Evolutionary conservation across 352 stramenopile genomes (phyloP).

Genomic region (Globisporangium parvum): DNA sequence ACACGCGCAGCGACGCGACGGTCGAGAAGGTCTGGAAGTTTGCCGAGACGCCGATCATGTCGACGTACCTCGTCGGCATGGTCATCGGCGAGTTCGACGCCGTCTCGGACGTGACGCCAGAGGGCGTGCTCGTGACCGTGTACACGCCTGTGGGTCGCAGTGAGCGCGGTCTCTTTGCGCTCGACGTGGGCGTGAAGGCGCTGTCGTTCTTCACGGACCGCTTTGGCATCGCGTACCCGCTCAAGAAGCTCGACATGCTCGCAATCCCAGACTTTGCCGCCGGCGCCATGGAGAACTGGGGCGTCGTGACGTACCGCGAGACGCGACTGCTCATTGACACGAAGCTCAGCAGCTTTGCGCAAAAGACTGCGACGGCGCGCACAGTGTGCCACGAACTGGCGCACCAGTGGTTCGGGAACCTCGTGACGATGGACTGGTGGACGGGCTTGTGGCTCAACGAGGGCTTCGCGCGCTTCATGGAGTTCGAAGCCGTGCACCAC

Average conservation of each 20-base stretch:
- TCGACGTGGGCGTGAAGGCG: constrained; percentile 58
- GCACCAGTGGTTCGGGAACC: constrained; percentile 96
- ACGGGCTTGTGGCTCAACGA: constrained; percentile 97
- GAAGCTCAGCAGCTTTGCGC: constrained; percentile 33
- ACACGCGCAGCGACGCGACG: constrained; percentile 29
- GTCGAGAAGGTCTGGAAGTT: constrained; percentile 82
- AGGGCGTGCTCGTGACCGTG: constrained; percentile 92
- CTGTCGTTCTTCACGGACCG: constrained; percentile 67
- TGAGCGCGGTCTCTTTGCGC: constrained; percentile 86
- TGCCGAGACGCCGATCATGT: constrained; percentile 95
- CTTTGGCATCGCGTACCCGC: constrained; percentile 90
- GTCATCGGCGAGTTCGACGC: constrained; percentile 95
- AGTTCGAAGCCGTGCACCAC: constrained; percentile 91
- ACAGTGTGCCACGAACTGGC: constrained; percentile 97
- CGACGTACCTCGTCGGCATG: constrained; percentile 96
- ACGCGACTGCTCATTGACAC: constrained; percentile 84
- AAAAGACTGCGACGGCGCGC: constrained; percentile 74
- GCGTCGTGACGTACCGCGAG: constrained; percentile 95
- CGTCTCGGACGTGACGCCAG: constrained; percentile 84
- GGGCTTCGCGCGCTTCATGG: constrained; percentile 95
- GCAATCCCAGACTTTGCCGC: constrained; percentile 90
- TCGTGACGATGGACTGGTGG: constrained; percentile 98
- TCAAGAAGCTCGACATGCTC: constrained; percentile 98
- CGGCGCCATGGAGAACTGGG: constrained; percentile 96
- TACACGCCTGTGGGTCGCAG: constrained; percentile 93